Percentiles rank a stretch among this genome's conserved stretches.
Conservation (phyloP, 2,329 filamentous ascomycete genomes). For the Pseudocercospora vitis region DNA sequence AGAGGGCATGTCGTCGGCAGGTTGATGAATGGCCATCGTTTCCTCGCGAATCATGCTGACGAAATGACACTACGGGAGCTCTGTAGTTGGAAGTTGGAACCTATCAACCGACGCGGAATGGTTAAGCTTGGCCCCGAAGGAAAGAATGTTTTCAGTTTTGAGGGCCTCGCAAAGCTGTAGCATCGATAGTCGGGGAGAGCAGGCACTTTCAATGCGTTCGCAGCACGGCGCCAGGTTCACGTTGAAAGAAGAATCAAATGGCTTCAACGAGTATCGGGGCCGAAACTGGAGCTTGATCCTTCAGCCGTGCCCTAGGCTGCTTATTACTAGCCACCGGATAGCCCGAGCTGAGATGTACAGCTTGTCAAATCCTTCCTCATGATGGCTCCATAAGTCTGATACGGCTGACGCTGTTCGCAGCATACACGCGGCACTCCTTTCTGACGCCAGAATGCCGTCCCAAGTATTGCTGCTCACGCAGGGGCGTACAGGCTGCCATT, state of each 20-base stretch:
- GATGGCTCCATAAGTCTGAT: too few relatives aligned
- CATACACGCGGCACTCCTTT: too few relatives aligned
- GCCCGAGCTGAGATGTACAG: too few relatives aligned
- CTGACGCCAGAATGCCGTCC: neutral
- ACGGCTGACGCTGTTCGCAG: too few relatives aligned
- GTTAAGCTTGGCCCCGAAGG: constrained; percentile 41
- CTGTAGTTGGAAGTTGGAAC: constrained; percentile 46
- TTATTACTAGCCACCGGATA: too few relatives aligned
- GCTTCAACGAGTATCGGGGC: neutral
- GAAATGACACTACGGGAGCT: constrained; percentile 50
- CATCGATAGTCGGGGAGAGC: too few relatives aligned
- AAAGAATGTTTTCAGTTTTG: constrained; percentile 43
- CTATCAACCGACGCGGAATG: constrained; percentile 51
- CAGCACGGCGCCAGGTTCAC: too few relatives aligned
- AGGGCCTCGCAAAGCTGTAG: constrained; percentile 22
- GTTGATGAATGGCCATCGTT: constrained; percentile 50
- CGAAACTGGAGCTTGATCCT: neutral
- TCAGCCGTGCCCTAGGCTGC: neutral
- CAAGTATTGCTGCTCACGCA: neutral
- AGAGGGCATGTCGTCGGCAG: constrained; percentile 55
- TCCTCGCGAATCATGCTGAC: constrained; percentile 60
- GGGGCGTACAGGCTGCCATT: neutral
- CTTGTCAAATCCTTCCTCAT: too few relatives aligned
- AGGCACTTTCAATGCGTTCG: too few relatives aligned
- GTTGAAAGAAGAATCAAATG: too few relatives aligned